Evolutionary conservation across 2,329 filamentous ascomycete genomes (phyloP).

Genomic region (Alternaria tenuissima): DNA sequence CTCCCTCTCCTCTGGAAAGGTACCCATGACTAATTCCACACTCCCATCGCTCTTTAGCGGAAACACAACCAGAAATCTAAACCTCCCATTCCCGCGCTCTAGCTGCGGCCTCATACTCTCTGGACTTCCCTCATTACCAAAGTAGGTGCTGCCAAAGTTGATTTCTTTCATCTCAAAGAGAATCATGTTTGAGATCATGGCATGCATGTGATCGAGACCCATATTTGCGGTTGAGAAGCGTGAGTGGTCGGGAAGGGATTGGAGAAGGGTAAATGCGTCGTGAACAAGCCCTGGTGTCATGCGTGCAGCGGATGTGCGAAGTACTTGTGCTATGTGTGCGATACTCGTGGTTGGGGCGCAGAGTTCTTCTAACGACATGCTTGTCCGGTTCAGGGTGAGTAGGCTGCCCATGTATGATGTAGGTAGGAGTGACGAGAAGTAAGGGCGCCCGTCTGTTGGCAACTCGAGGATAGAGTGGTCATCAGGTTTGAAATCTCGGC

Average conservation of each 20-base stretch:
- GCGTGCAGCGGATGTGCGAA: slow-evolving; percentile 30
- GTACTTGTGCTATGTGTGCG: slow-evolving; percentile 26
- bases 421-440: slow-evolving; percentile 37
- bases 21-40: slow-evolving; percentile 27
- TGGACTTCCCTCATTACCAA: slow-evolving; percentile 32
- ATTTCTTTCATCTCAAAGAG: slow-evolving; percentile 28
- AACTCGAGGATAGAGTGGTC: slow-evolving; percentile 42
- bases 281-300: slow-evolving; percentile 37
- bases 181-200: slow-evolving; percentile 39
- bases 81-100: slow-evolving; percentile 30
- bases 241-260: slow-evolving; percentile 27
- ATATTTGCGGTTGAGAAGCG: slow-evolving; percentile 30
- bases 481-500: slow-evolving; percentile 14
- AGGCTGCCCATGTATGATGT: slow-evolving; percentile 41
- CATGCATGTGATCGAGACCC: slow-evolving; percentile 34
- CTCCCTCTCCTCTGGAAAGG: slow-evolving; percentile 55
- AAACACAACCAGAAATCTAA: slow-evolving; percentile 38
- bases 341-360: slow-evolving; percentile 32
- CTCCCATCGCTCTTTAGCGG: slow-evolving; percentile 37
- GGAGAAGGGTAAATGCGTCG: slow-evolving; percentile 38
- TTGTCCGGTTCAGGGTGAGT: slow-evolving; percentile 36
- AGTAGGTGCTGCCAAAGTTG: slow-evolving; percentile 30
- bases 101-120: slow-evolving; percentile 38
- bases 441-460: slow-evolving; percentile 42
- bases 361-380: slow-evolving; percentile 33